Base-by-base conservation (phyloP, 2,329 filamentous ascomycete species). In the Thermoascus crustaceus region DNA sequence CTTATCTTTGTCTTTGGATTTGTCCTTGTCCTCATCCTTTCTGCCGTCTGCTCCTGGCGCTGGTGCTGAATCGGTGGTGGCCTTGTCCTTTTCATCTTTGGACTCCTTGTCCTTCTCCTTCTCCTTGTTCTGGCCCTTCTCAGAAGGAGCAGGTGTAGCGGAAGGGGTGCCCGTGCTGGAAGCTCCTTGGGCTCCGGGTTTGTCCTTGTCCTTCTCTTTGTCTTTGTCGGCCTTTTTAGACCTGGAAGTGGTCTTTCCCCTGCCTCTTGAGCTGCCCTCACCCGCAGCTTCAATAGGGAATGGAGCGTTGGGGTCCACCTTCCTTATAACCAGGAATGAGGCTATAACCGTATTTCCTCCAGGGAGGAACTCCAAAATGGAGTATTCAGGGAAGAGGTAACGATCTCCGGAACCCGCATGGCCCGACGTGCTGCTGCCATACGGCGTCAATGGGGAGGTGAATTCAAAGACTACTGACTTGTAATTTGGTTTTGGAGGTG, bases 391-490 rank as follows among this genome's bases (percentile, higher is more conserved):
- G 40, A 71, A 68, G 1, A 69, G 46, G 45, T 66, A 71, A 13
- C 68, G 60, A 45, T 71, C 68, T 7, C 65, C 63, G 5, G 60
- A 64, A 7, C 58, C 59, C 20, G 60, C 55, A 40, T 65, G 61
- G 3, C 55, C 54, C 0, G 62, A 61, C 1, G 59, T 57, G 23
- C 55, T 59, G 39, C 55, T 62, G 46, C 59, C 60, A 23, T 63
- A 63, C 2, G 61, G 60, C 3, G 60, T 60, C 36, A 64, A 46
- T 0, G 61, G 55, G 7, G 63, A 60, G 7, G 61, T 59, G 23
- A 69, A 68, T 41, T 71, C 68, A 30, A 71, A 62, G 7, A 70
- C 63, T 4, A 71, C 60, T 2, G 66, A 58, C 42, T 64, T 69
- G 44, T 66, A 64, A 35, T 61, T 55, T 3, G 60, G 42, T 36